These are phyloP conservation scores for Multifurca ochricompacta DNA, from an alignment of 768 basidiomycete genomes.

Conservation along the genomic window DNA sequence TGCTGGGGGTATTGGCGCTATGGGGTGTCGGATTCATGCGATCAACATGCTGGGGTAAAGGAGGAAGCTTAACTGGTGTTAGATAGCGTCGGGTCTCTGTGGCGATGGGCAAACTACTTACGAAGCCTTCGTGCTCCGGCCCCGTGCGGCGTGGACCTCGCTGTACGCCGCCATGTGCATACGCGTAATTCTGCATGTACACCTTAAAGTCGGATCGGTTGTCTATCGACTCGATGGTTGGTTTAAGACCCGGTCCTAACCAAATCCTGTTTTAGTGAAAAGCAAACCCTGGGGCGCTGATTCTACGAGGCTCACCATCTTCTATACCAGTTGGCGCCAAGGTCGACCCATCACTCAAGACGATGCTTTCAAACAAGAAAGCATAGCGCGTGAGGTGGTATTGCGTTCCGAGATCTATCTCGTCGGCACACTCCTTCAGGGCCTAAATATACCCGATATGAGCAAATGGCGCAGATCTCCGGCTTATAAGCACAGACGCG, in stretches of 20 bases:
- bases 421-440: constrained; percentile 91
- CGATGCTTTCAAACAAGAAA: constrained; percentile 85
- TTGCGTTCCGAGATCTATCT: constrained; percentile 95
- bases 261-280: not conserved
- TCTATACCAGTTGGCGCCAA: constrained; percentile 59
- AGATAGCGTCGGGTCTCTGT: not conserved
- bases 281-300: not conserved
- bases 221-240: constrained; percentile 86
- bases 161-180: constrained; percentile 62
- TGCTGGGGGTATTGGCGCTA: constrained; percentile 29
- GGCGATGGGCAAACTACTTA: constrained; percentile 40
- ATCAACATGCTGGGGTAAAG: constrained; percentile 11
- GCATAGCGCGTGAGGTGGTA: constrained; percentile 95
- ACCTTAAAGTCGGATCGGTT: constrained; percentile 91
- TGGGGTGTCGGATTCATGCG: constrained; percentile 59
- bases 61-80: constrained; percentile 13
- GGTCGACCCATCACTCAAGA: constrained; percentile 82
- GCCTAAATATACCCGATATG: constrained; percentile 37
- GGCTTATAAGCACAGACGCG: constrained; percentile 51
- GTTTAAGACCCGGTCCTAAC: constrained; percentile 67
- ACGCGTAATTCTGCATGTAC: constrained; percentile 96
- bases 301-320: constrained; percentile 41
- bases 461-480: not conserved
- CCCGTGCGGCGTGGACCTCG: constrained; percentile 84
- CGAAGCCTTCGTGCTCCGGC: constrained; percentile 88